Evolutionary conservation across 768 basidiomycete genomes (phyloP).

Genomic region (Leccinum subgranulosum): DNA sequence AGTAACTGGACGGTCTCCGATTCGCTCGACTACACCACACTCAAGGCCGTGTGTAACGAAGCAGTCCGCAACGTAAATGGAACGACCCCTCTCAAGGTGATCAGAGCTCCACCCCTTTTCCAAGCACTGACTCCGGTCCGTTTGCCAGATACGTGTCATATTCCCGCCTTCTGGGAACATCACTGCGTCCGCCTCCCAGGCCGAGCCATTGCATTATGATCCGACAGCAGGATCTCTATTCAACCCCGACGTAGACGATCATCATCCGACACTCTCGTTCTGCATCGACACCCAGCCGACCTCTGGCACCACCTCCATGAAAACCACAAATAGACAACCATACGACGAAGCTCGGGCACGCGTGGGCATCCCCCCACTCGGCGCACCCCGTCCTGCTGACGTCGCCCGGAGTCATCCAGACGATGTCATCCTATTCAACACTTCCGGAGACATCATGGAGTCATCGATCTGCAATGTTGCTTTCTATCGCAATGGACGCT

Average conservation of each 20-base stretch:
- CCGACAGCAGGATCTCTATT: conserved; percentile 39
- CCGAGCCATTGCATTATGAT: conserved; percentile 34
- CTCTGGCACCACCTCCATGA: conserved; percentile 51
- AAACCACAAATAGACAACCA: conserved; percentile 60
- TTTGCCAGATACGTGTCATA: conserved; percentile 51
- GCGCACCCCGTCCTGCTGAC: neutral
- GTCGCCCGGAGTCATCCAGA: conserved; percentile 18
- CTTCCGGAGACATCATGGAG: conserved; percentile 51
- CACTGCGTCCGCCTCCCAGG: conserved; percentile 32
- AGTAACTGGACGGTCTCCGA: conserved; percentile 48
- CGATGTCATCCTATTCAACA: conserved; percentile 68
- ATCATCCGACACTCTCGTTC: conserved; percentile 41
- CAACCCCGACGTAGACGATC: conserved; percentile 31
- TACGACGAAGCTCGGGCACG: conserved; percentile 67
- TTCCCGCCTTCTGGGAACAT: conserved; percentile 40
- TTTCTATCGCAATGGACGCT: conserved; percentile 50
- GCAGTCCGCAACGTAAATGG: conserved; percentile 35
- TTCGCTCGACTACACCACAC: conserved; percentile 34
- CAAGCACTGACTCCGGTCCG: neutral
- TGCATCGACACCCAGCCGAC: conserved; percentile 56
- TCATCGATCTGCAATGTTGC: conserved; percentile 72
- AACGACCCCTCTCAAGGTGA: conserved; percentile 25
- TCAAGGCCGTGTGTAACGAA: conserved; percentile 45
- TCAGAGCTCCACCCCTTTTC: neutral
- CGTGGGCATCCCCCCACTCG: conserved; percentile 40